Evolutionary conservation across 148 eudicot genomes (phyloP), one percentile per base, ranked within the genome.

Genomic region (Fagopyrum tataricum): DNA sequence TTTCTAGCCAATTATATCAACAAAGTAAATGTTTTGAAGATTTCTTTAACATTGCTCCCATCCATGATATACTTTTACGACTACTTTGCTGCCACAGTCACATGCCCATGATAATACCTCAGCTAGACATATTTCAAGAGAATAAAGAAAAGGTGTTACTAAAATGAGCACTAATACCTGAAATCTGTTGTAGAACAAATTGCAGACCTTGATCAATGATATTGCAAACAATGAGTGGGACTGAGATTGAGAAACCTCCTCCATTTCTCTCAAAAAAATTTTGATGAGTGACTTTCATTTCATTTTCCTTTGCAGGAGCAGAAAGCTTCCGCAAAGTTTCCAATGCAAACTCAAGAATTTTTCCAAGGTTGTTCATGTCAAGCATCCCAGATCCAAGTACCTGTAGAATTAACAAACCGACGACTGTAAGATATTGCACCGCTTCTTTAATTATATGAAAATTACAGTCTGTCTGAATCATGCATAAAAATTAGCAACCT

Each of bases 301-400:
- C 86, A 71, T 78, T 86, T 81, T 90, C 97, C 68, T 78, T 85
- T 67, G 91, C 96, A 70, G 97, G 96, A 74, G 98, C 93, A 14
- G 93, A 88, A 42, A 94, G 84, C 88, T 87, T 94, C 81, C 80
- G 85, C 84, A 95, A 73, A 72, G 90, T 92, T 71, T 75, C 75
- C 80, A 91, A 71, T 61, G 94, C 86, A 79, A 82, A 95, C 71
- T 88, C 94, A 72, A 95, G 77, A 67, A 90, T 77, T 73, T 81
- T 89, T 67, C 89, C 96, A 59, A 94, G 91, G 78, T 88, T 87
- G 76, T 81, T 79, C 78, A 88, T 87, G 83, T 90, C 97, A 62
- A 94, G 67, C 51, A 76, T 78, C 49, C 90, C 96, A 17, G 86
- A 79, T 77, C 70, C 77, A 77, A 94, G 77, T 56, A 94, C 86